These are phyloP conservation scores for Penicillium sp. DNA, from an alignment of 2,329 filamentous ascomycete species.

Conservation along the genomic window DNA sequence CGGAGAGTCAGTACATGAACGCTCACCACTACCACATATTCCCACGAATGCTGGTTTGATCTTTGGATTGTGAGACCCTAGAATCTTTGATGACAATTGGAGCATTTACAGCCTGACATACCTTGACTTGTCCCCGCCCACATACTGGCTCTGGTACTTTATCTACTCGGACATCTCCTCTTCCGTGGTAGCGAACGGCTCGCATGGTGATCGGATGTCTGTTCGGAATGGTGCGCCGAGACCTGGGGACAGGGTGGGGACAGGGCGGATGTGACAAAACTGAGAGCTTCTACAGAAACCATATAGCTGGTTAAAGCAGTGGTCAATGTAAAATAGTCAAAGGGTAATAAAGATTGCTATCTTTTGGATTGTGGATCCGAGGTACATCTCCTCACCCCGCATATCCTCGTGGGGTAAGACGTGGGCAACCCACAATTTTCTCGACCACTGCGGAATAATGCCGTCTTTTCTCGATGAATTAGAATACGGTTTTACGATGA, in stretches of 20 bases:
- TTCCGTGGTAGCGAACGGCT: slow-evolving; percentile 38
- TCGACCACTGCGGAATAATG: background rate
- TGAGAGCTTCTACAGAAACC: background rate
- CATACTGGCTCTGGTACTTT: slow-evolving; percentile 40
- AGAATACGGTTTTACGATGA: background rate
- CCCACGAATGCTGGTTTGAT: slow-evolving; percentile 33
- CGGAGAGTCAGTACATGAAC: background rate
- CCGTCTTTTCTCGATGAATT: background rate
- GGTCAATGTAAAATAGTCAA: background rate
- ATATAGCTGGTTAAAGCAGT: background rate
- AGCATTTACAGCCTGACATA: background rate
- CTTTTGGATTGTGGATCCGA: background rate
- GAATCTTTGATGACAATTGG: background rate
- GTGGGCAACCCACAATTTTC: background rate
- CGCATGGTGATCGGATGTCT: slow-evolving; percentile 26
- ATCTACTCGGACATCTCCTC: slow-evolving; percentile 37
- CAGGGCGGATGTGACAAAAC: background rate
- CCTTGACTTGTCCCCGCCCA: slow-evolving; percentile 54
- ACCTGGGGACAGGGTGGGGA: background rate
- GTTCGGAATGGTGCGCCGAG: slow-evolving; percentile 16
- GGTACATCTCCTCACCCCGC: slow-evolving; percentile 6
- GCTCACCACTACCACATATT: slow-evolving; percentile 32
- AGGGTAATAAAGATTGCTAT: background rate
- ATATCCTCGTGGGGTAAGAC: slow-evolving; percentile 8
- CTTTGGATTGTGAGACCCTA: slow-evolving; percentile 4